Percentiles rank a stretch among this genome's conserved stretches.
Evolutionary conservation across 2,329 filamentous ascomycete species (phyloP).

Genomic region (Claviceps pazoutovae): DNA sequence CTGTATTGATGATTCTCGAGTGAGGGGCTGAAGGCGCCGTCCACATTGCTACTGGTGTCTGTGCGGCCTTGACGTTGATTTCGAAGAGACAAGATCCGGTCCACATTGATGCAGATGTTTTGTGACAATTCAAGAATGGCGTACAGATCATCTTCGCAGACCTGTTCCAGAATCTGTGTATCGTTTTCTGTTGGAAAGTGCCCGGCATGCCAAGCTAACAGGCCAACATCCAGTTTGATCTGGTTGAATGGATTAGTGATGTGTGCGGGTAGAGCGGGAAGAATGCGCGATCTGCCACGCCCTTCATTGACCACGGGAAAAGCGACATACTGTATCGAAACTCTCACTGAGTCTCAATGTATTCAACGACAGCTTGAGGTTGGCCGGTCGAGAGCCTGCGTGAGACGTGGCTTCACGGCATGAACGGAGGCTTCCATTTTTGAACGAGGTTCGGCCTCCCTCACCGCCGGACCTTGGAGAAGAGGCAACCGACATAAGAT

Average conservation of each 20-base stretch:
- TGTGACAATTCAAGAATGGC: slow-evolving; percentile 6
- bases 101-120: slow-evolving; percentile 6
- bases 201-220: slow-evolving; percentile 5
- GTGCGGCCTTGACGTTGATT: slow-evolving; percentile 1
- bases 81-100: slow-evolving; percentile 6
- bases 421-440: slow-evolving; percentile 1
- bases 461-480: slow-evolving; percentile 1
- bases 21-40: background rate
- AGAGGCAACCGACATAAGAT: slow-evolving; percentile 6
- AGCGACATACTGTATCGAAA: slow-evolving; percentile 6
- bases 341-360: slow-evolving; percentile 5
- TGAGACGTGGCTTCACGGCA: slow-evolving; percentile 1
- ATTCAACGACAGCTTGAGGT: slow-evolving; percentile 5
- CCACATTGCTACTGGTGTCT: slow-evolving; percentile 1
- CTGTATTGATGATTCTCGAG: background rate
- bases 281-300: background rate
- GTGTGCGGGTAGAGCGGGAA: background rate
- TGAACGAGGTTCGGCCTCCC: background rate
- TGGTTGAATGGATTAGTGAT: background rate
- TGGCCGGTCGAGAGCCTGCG: background rate
- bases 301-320: background rate
- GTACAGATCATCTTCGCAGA: slow-evolving; percentile 7
- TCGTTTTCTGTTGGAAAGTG: slow-evolving; percentile 5
- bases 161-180: background rate
- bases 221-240: slow-evolving; percentile 8